A percentile compares a stretch with the other conserved stretches of the same genome.
These are phyloP conservation scores for Orbilia brochopaga DNA, from an alignment of 2,329 filamentous ascomycete genomes.

Conservation along the genomic window DNA sequence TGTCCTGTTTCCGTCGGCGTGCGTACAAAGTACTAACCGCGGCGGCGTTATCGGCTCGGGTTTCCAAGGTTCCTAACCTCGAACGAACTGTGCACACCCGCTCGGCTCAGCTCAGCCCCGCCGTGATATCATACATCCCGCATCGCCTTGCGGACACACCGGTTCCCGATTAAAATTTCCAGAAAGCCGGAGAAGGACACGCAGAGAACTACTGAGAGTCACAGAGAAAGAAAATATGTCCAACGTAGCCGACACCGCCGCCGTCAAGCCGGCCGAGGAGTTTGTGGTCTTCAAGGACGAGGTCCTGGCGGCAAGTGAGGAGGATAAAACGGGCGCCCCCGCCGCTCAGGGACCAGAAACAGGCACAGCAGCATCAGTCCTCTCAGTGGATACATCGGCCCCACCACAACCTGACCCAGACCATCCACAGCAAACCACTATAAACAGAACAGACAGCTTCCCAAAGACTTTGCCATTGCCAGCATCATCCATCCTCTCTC, in stretches of 20 bases:
- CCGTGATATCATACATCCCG: conserved; percentile 46
- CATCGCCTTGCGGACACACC: conserved; percentile 39
- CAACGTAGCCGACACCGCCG: conserved; percentile 19
- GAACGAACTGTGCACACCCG: neutral
- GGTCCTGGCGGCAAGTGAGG: conserved; percentile 1
- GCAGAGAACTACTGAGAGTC: conserved; percentile 1
- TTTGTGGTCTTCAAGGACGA: conserved; percentile 48
- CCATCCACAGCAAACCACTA: neutral
- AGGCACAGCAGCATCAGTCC: conserved; percentile 16
- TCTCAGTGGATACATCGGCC: conserved; percentile 39
- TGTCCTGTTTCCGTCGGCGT: neutral
- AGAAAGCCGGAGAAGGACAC: conserved; percentile 15
- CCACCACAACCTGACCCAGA: conserved; percentile 6
- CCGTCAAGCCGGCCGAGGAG: conserved; percentile 44
- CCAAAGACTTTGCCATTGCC: conserved; percentile 46
- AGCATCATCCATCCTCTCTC: conserved; percentile 46
- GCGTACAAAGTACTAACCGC: neutral
- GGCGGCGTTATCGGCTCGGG: conserved; percentile 17
- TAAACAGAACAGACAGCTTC: conserved; percentile 43
- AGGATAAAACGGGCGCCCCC: conserved; percentile 40
- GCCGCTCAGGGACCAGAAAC: conserved; percentile 17
- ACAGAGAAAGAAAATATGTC: conserved; percentile 33
- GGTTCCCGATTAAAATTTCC: conserved; percentile 24
- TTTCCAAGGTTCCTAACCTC: conserved; percentile 3
- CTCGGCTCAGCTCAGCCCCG: conserved; percentile 45